Base-by-base conservation (phyloP, 176 grass and related monocot species). In the Juncus inflexus region DNA sequence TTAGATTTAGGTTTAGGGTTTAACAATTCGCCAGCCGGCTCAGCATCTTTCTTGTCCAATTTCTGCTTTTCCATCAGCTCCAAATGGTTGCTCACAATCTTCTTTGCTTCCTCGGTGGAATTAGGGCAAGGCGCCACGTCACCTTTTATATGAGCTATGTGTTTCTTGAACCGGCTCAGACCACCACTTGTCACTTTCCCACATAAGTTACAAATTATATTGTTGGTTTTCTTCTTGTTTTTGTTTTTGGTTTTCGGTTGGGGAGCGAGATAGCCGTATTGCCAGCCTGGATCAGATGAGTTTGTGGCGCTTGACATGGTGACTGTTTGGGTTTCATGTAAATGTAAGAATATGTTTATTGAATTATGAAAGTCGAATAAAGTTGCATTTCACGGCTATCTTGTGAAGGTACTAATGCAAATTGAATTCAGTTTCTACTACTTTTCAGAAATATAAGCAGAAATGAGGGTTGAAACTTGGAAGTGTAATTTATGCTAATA, bases 81-180 rank as follows among this genome's bases (percentile, higher is more conserved):
- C 38, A 71, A 39, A 28, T 71, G 15, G 13, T 71, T 52, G 12
- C 53, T 59, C 3, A 71, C 57, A 15, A 71, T 11, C 52, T 52
- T 41, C 38, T 43, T 15, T 11, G 3, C 11, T 37, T 71, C 67
- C 13, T 71, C 67, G 7, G 67, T 71, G 9, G 67, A 45, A 71
- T 59, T 71, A 2, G 67, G 67, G 52, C 67, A 71, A 3, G 67
- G 38, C 15, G 6, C 9, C 8, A 71, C 28, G 37, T 71, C 53
- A 19, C 67, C 67, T 71, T 42, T 71, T 37, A 71, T 19, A 58
- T 71, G 67, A 2, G 54, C 67, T 42, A 71, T 71, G 53, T 71
- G 67, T 52, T 43, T 58, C 67, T 71, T 71, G 36, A 71, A 58
- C 38, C 67, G 67, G 6, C 2, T 58, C 15, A 71, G 15, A 39